Percentiles rank a stretch among this genome's conserved stretches.
Evolutionary conservation across 345 rosid genomes (phyloP).

Genomic region (Nasturtium officinale): DNA sequence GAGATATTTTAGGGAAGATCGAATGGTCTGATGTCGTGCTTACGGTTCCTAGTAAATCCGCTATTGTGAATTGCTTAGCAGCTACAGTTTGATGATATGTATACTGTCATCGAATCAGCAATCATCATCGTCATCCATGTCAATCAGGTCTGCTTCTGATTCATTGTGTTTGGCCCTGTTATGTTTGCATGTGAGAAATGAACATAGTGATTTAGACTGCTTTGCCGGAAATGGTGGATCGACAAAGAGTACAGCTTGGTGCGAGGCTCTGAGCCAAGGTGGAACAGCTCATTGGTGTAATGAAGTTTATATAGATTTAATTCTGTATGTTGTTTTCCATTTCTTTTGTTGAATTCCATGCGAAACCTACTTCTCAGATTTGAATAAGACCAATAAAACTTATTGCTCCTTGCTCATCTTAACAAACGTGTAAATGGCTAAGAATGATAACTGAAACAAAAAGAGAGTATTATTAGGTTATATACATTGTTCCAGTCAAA

Average conservation of each 20-base stretch:
- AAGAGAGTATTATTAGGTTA: slow-evolving; percentile 1
- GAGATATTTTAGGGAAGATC: slow-evolving; percentile 66
- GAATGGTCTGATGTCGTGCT: slow-evolving; percentile 63
- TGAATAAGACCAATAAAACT: slow-evolving; percentile 3
- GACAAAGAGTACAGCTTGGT: slow-evolving; percentile 10
- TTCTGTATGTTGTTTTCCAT: not conserved
- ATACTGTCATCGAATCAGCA: not conserved
- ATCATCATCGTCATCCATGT: not conserved
- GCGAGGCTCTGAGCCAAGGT: slow-evolving; percentile 19
- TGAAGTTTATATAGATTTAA: not conserved
- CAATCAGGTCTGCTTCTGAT: slow-evolving; percentile 15
- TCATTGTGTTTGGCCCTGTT: not conserved
- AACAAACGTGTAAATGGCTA: not conserved
- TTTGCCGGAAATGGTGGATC: not conserved
- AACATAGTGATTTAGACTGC: not conserved
- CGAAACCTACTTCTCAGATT: slow-evolving; percentile 11
- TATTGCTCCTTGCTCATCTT: not conserved
- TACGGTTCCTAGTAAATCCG: slow-evolving; percentile 54
- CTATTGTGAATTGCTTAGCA: slow-evolving; percentile 69
- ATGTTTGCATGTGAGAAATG: slow-evolving; percentile 2
- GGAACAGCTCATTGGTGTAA: not conserved
- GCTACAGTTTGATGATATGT: slow-evolving; percentile 53
- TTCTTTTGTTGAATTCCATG: slow-evolving; percentile 16
- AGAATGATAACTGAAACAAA: not conserved
- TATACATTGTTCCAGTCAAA: slow-evolving; percentile 27